Conservation (phyloP, 768 basidiomycete genomes). For the Tylopilus rubrobrunneus region DNA sequence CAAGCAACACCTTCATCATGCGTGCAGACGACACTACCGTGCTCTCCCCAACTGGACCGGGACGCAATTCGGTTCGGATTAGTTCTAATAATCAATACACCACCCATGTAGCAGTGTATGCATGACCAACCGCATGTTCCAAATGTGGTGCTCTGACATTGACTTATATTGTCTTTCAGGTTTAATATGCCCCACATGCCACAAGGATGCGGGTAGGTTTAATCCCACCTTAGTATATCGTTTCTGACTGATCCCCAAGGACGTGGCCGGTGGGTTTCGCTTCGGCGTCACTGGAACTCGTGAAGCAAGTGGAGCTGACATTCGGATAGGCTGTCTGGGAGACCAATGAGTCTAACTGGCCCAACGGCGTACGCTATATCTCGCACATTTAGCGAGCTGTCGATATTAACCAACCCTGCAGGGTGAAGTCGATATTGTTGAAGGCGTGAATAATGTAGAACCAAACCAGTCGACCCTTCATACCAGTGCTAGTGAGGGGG, state of each 20-base stretch:
- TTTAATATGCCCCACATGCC: slow-evolving; percentile 38
- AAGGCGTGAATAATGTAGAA: slow-evolving; percentile 48
- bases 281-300: not conserved
- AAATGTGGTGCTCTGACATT: not conserved
- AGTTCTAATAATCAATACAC: slow-evolving; percentile 28
- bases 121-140: not conserved
- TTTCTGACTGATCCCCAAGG: slow-evolving; percentile 12
- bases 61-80: slow-evolving; percentile 37
- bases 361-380: slow-evolving; percentile 16
- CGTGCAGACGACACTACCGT: slow-evolving; percentile 36
- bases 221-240: not conserved
- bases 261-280: slow-evolving; percentile 34
- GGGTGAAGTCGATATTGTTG: slow-evolving; percentile 32
- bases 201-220: slow-evolving; percentile 30
- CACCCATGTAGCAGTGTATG: slow-evolving; percentile 34
- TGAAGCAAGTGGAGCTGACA: slow-evolving; percentile 10
- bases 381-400: not conserved
- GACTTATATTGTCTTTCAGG: slow-evolving; percentile 8
- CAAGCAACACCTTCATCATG: slow-evolving; percentile 29
- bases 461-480: slow-evolving; percentile 56
- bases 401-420: slow-evolving; percentile 6
- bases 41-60: slow-evolving; percentile 26
- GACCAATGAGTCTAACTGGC: slow-evolving; percentile 22
- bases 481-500: slow-evolving; percentile 42
- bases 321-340: slow-evolving; percentile 29